These are phyloP conservation scores for Xylaria sp. DNA, from an alignment of 2,329 filamentous ascomycete genomes.

Conservation along the genomic window DNA sequence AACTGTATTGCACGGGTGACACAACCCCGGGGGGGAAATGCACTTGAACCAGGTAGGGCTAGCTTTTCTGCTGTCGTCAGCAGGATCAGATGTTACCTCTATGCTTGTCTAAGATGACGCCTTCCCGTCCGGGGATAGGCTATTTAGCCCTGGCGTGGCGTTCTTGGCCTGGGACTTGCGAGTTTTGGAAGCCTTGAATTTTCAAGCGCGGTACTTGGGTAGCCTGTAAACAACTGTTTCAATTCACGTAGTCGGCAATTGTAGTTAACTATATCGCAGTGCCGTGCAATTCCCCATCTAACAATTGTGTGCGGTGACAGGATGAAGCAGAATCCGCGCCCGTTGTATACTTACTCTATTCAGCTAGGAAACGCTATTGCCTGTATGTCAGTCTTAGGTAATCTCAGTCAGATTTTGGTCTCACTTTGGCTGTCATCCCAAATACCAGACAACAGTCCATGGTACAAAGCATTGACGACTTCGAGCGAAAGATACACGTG, in stretches of 20 bases:
- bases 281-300: not conserved
- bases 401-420: too few relatives aligned
- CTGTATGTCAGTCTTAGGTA: constrained; percentile 1
- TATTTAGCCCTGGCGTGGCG: not conserved
- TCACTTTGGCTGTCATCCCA: not conserved
- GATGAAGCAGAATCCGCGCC: too few relatives aligned
- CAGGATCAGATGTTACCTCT: constrained; percentile 11
- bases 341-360: not conserved
- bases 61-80: constrained; percentile 11
- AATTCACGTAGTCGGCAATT: not conserved
- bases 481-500: too few relatives aligned
- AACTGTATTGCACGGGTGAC: not conserved
- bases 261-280: not conserved
- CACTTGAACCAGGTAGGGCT: not conserved
- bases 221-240: not conserved
- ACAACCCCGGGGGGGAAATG: not conserved
- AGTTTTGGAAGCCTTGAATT: not conserved
- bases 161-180: not conserved
- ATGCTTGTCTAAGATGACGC: not conserved
- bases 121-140: constrained; percentile 17
- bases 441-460: not conserved
- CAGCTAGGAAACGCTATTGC: not conserved
- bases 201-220: not conserved
- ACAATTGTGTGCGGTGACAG: not conserved
- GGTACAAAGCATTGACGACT: too few relatives aligned